Evolutionary conservation across 257 asterid genomes (phyloP), one percentile per base, ranked within the genome.

Genomic region (Solanum appendiculatum): DNA sequence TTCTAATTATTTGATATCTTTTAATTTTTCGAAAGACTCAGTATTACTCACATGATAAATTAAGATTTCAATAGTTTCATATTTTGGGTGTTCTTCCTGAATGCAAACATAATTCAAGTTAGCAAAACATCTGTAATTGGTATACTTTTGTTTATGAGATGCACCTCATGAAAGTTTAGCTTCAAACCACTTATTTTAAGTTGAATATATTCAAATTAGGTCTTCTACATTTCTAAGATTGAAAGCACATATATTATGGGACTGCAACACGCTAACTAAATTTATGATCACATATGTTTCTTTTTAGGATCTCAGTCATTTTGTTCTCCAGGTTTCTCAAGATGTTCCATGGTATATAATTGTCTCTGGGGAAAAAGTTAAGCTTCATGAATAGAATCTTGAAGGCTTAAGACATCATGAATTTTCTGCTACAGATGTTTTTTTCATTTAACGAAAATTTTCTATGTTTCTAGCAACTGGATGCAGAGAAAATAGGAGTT

Each of bases 281-380:
- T 39, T 75, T 75, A 2, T 39, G 56, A 75, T 39, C 7, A 39
- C 7, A 0, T 39, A 31, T 69, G 6, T 34, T 37, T 63, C 78
- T 12, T 25, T 23, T 84, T 37, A 18, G 27, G 44, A 63, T 36
- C 85, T 83, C 54, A 58, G 68, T 87, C 34, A 83, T 42, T 73
- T 81, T 64, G 46, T 68, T 29, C 60, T 86, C 86, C 68, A 96
- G 98, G 95, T 96, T 85, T 92, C 98, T 21, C 98, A 95, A 90
- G 99, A 95, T 90, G 98, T 95, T n/a, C 99, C 98, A 11, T 94
- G 90, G 88, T 96, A 94, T 94, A 93, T 94, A 74, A 93, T 95
- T 98, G 98, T 96, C 83, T 93, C 96, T 34, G 98, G 98, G 86
- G 98, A 96, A 91, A 94, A 98, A 88, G 99, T 98, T 91, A 96